A percentile compares a stretch with the other conserved stretches of the same genome.
Evolutionary conservation across 768 basidiomycete genomes (phyloP).

Genomic region (Phlegmacium glaucopus): DNA sequence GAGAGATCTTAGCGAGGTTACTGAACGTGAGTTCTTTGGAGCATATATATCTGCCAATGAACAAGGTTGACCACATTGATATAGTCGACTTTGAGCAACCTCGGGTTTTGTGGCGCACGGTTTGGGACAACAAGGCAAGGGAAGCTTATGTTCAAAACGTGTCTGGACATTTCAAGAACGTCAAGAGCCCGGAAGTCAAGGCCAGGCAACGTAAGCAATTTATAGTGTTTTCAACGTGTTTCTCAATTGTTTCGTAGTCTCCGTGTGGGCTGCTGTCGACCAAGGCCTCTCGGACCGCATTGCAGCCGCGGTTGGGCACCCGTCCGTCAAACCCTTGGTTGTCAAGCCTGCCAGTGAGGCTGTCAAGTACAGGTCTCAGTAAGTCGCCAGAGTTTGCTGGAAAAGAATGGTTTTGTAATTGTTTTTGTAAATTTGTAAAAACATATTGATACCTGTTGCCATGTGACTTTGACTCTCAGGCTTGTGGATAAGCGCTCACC

Average conservation of each 20-base stretch:
- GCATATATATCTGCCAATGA: not conserved
- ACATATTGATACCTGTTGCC: too few species aligned
- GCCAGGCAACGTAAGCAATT: slow-evolving; percentile 56
- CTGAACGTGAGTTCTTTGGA: slow-evolving; percentile 58
- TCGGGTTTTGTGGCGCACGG: slow-evolving; percentile 61
- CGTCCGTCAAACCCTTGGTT: slow-evolving; percentile 53
- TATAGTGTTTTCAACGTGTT: too few species aligned
- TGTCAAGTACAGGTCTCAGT: slow-evolving; percentile 49
- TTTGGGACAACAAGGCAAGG: slow-evolving; percentile 60
- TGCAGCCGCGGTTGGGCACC: slow-evolving; percentile 67
- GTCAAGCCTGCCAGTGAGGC: slow-evolving; percentile 61
- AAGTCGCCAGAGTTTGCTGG: too few species aligned
- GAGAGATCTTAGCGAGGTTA: slow-evolving; percentile 69
- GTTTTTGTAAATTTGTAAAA: too few species aligned
- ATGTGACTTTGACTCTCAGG: too few species aligned
- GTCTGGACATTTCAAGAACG: slow-evolving; percentile 55
- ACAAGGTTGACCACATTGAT: not conserved
- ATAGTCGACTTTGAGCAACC: slow-evolving; percentile 86
- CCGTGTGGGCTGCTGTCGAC: slow-evolving; percentile 78
- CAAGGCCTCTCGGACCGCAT: slow-evolving; percentile 73
- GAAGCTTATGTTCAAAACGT: slow-evolving; percentile 67
- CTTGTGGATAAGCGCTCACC: too few species aligned
- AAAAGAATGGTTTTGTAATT: too few species aligned
- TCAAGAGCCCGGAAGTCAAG: slow-evolving; percentile 60
- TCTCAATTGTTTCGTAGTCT: slow-evolving; percentile 43